phyloP scores from a whole-genome alignment of 2,329 filamentous ascomycete species.

The Corynespora cassiicola region DNA sequence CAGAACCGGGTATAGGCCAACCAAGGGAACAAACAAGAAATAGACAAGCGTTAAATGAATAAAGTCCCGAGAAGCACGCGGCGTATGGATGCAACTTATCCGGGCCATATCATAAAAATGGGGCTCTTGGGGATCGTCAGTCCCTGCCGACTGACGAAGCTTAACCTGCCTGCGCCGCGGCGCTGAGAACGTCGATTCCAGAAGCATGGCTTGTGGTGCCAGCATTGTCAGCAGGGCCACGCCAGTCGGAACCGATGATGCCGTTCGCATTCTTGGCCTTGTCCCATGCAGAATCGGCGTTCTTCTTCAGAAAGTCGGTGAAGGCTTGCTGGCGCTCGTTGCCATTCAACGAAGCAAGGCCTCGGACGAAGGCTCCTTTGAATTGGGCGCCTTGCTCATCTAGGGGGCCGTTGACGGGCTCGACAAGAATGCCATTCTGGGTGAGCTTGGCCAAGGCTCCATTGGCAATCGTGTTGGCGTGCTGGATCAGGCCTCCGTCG shows the following conservation, averaged over 20 bases:
- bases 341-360: slow-evolving; percentile 35
- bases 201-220: slow-evolving; percentile 66
- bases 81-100: no score
- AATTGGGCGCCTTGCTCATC: slow-evolving; percentile 41
- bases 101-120: no score
- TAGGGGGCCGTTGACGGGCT: slow-evolving; percentile 25
- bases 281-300: slow-evolving; percentile 39
- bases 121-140: no score
- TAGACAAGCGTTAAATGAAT: no score
- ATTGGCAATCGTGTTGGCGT: slow-evolving; percentile 35
- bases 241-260: slow-evolving; percentile 65
- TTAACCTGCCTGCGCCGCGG: slow-evolving; percentile 35
- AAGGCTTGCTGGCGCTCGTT: slow-evolving; percentile 28
- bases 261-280: slow-evolving; percentile 45
- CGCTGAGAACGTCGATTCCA: slow-evolving; percentile 70
- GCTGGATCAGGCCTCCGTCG: slow-evolving; percentile 27
- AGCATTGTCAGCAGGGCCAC: slow-evolving; percentile 60
- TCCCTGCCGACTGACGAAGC: no score
- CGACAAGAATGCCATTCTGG: slow-evolving; percentile 40
- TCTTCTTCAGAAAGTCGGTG: slow-evolving; percentile 37
- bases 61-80: no score
- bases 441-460: slow-evolving; percentile 32
- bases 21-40: no score
- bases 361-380: slow-evolving; percentile 46
- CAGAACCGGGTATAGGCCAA: no score